These are phyloP conservation scores for Cochlearia excelsa DNA, from an alignment of 345 rosid species.

Conservation along the genomic window DNA sequence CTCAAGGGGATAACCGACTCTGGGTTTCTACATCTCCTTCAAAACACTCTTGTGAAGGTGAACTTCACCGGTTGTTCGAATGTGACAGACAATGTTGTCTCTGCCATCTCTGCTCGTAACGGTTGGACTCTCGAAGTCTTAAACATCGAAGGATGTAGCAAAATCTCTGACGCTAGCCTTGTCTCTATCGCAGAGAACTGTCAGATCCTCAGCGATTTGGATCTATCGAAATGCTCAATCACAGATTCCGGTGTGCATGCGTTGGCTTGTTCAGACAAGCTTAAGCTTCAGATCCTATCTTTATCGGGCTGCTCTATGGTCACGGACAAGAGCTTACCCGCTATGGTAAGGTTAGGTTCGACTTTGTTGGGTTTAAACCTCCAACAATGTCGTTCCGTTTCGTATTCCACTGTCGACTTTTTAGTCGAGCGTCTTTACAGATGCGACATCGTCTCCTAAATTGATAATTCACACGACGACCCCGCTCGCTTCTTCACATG, in stretches of 20 bases:
- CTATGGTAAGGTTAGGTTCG: slow-evolving; percentile 53
- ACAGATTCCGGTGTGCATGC: slow-evolving; percentile 61
- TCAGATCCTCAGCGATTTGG: slow-evolving; percentile 67
- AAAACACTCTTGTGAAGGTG: slow-evolving; percentile 65
- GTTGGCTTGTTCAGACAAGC: slow-evolving; percentile 49
- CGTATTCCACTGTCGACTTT: slow-evolving; percentile 45
- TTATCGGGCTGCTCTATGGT: slow-evolving; percentile 64
- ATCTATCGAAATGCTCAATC: slow-evolving; percentile 64
- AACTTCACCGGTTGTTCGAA: slow-evolving; percentile 69
- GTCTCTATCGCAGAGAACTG: slow-evolving; percentile 67
- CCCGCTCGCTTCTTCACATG: background rate
- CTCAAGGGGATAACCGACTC: slow-evolving; percentile 69
- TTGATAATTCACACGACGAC: background rate
- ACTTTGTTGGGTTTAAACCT: slow-evolving; percentile 75
- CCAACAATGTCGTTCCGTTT: slow-evolving; percentile 71
- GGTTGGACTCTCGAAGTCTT: slow-evolving; percentile 72
- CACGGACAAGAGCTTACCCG: slow-evolving; percentile 61
- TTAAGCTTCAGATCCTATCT: slow-evolving; percentile 75
- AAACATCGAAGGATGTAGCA: slow-evolving; percentile 70
- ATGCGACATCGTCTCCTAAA: slow-evolving; percentile 80
- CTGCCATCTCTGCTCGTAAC: slow-evolving; percentile 53
- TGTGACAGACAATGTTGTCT: slow-evolving; percentile 62
- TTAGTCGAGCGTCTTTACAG: slow-evolving; percentile 71
- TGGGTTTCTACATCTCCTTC: slow-evolving; percentile 59
- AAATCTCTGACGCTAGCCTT: slow-evolving; percentile 62